phyloP scores from a whole-genome alignment of 106 monocot species.

The Phalaenopsis equestris region DNA sequence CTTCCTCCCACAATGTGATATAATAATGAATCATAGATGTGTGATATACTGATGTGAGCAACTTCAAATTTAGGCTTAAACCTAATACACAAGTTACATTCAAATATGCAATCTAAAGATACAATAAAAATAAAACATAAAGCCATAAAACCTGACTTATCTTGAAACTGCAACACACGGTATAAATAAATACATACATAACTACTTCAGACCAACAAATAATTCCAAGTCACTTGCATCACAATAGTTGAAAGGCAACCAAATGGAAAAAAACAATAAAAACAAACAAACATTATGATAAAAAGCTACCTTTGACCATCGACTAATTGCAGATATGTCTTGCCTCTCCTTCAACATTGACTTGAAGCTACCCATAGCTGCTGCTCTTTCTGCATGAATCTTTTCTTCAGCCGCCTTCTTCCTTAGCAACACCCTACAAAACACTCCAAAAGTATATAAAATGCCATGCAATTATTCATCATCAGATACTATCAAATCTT shows the following conservation, averaged over 20 bases:
- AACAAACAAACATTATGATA: neutral
- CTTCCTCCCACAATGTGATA: too few species aligned
- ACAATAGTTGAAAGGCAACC: neutral
- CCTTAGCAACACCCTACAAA: conserved; percentile 42
- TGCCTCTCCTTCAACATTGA: conserved; percentile 66
- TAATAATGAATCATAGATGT: too few species aligned
- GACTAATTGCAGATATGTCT: conserved; percentile 49
- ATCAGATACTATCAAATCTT: neutral
- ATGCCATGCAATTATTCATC: neutral
- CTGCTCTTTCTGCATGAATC: conserved; percentile 42
- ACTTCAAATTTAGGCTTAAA: too few species aligned
- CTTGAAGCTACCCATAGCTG: conserved; percentile 46
- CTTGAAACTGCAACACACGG: too few species aligned
- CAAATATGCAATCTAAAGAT: too few species aligned
- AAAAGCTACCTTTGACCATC: conserved; percentile 75
- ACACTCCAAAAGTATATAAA: neutral
- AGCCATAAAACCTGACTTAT: too few species aligned
- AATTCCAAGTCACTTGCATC: neutral
- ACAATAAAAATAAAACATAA: too few species aligned
- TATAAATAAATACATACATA: too few species aligned
- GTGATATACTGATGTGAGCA: too few species aligned
- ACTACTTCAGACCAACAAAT: too few species aligned
- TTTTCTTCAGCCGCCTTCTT: conserved; percentile 74
- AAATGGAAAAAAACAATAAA: neutral
- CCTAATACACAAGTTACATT: too few species aligned